Conservation (phyloP, 129 eudicot genomes). For the Tagetes patula region DNA sequence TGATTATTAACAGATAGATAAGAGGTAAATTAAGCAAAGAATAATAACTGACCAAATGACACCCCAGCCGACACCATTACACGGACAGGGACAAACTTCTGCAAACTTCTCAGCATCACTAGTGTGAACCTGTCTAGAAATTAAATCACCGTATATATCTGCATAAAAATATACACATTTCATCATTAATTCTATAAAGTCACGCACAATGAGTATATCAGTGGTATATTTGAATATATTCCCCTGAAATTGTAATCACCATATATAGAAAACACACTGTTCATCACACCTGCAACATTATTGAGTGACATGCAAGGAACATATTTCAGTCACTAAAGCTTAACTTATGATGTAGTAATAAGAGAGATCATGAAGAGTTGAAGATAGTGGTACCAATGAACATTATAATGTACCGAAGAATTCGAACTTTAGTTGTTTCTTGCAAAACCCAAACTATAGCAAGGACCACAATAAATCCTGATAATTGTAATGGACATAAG, state of each 20-base stretch:
- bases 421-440: constrained; percentile 54
- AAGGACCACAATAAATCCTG: constrained; percentile 53
- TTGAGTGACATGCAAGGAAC: constrained; percentile 16
- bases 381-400: constrained; percentile 44
- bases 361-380: constrained; percentile 2
- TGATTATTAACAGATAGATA: constrained; percentile 4
- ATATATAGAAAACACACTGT: constrained; percentile 87
- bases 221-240: not conserved
- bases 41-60: constrained; percentile 63
- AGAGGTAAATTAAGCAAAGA: constrained; percentile 20
- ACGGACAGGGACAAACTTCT: constrained; percentile 92
- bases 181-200: not conserved
- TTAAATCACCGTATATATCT: constrained; percentile 95
- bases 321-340: constrained; percentile 11
- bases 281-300: constrained; percentile 84
- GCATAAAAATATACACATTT: constrained; percentile 30
- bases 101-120: constrained; percentile 99
- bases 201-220: not conserved
- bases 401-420: constrained; percentile 61
- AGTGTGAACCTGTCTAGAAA: constrained; percentile 84
- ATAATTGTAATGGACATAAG: constrained; percentile 22
- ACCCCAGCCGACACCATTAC: constrained; percentile 93
- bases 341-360: constrained; percentile 15
- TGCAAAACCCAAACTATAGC: constrained; percentile 64
- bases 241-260: constrained; percentile 37